Conservation (phyloP, 1,139 yeast genomes). For the Yamadazyma oceani region DNA sequence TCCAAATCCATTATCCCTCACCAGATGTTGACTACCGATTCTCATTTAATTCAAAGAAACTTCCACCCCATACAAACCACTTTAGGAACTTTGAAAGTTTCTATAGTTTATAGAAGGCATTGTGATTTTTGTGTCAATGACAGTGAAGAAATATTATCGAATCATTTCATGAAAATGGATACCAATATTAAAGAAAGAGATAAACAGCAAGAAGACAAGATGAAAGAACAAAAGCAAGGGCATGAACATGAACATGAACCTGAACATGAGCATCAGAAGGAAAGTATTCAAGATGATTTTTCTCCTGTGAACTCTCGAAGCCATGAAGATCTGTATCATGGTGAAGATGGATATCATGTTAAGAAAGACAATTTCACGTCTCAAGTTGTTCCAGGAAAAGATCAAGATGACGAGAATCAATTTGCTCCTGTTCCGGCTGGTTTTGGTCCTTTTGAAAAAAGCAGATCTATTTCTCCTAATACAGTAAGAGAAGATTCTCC, state of each 20-base stretch:
- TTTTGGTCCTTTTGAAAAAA: neutral
- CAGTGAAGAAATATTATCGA: slow-evolving; percentile 61
- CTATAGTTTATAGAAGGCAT: slow-evolving; percentile 78
- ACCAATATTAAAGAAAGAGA: neutral
- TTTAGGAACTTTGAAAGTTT: slow-evolving; percentile 67
- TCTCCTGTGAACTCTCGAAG: too few relatives aligned
- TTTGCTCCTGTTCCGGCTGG: too few relatives aligned
- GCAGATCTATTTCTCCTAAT: slow-evolving; percentile 32
- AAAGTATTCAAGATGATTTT: too few relatives aligned
- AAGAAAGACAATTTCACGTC: too few relatives aligned
- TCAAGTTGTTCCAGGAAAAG: too few relatives aligned
- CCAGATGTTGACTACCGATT: slow-evolving; percentile 38
- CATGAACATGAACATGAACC: neutral
- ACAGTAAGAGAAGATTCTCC: slow-evolving; percentile 18
- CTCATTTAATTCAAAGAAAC: slow-evolving; percentile 59
- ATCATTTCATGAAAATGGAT: slow-evolving; percentile 40
- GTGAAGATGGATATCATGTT: too few relatives aligned
- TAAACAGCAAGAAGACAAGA: neutral
- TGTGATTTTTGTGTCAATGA: slow-evolving; percentile 67
- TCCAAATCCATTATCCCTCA: slow-evolving; percentile 62
- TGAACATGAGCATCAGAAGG: neutral
- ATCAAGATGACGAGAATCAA: neutral
- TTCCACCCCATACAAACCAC: slow-evolving; percentile 74
- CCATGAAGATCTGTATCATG: too few relatives aligned
- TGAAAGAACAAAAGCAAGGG: neutral